phyloP scores from a whole-genome alignment of 495 filamentous ascomycete genomes.

The Monascus purpureus region DNA sequence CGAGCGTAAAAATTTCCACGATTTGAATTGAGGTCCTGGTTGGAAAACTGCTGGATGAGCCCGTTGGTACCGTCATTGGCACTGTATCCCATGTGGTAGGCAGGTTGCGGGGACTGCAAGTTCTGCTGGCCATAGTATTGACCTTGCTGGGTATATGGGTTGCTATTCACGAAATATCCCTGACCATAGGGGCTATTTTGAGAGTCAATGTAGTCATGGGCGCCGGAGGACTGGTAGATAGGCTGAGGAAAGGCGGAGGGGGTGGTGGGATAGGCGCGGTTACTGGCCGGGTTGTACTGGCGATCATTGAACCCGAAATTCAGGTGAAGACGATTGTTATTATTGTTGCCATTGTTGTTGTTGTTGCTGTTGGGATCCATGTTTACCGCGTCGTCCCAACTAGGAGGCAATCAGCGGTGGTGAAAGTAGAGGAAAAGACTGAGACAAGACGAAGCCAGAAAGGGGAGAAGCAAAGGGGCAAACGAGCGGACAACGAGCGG shows the following conservation, averaged over 20 bases:
- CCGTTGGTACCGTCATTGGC: constrained; percentile 56
- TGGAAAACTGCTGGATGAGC: constrained; percentile 88
- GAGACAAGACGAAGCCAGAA: constrained; percentile 1
- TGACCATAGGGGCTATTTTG: constrained; percentile 36
- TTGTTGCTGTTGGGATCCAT: constrained; percentile 45
- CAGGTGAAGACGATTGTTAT: constrained; percentile 45
- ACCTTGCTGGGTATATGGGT: constrained; percentile 42
- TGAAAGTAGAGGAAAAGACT: constrained; percentile 1
- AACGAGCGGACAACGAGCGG: not conserved
- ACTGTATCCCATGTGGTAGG: constrained; percentile 36
- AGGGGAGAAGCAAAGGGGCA: constrained; percentile 4
- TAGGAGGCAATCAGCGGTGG: not conserved
- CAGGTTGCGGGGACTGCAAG: constrained; percentile 35
- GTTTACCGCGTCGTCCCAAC: constrained; percentile 10
- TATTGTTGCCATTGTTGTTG: constrained; percentile 33
- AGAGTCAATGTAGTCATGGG: constrained; percentile 38
- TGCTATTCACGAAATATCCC: constrained; percentile 56
- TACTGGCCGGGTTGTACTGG: constrained; percentile 49
- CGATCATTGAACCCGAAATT: constrained; percentile 57
- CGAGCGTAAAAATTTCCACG: constrained; percentile 56
- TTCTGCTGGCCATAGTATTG: constrained; percentile 51
- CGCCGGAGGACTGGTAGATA: constrained; percentile 52
- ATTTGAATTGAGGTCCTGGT: constrained; percentile 77
- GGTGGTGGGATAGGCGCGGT: constrained; percentile 87
- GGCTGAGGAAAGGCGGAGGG: constrained; percentile 94